Conservation (phyloP, 2,329 filamentous ascomycete species). For the Domatiomyces catenatus region DNA sequence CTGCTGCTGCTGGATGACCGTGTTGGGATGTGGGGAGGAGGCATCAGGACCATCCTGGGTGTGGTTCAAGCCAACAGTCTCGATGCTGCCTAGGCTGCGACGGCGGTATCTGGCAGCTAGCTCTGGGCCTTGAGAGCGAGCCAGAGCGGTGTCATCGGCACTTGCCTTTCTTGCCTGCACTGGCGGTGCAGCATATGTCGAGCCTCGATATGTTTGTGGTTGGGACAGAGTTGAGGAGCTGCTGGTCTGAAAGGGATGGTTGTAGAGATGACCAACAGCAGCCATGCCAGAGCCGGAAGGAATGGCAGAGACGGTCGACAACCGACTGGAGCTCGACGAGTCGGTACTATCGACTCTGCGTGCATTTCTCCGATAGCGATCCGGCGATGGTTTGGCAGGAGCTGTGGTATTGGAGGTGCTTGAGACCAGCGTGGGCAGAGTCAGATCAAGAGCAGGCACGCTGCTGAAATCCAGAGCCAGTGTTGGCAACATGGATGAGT, state of each 20-base stretch:
- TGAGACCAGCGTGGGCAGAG: background rate
- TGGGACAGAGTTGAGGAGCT: conserved; percentile 20
- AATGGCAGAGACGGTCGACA: conserved; percentile 24
- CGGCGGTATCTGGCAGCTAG: conserved; percentile 62
- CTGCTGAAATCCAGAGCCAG: background rate
- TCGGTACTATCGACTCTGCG: conserved; percentile 38
- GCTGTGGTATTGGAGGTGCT: background rate
- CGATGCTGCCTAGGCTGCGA: conserved; percentile 62
- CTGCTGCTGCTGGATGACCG: conserved; percentile 20
- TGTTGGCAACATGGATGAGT: background rate
- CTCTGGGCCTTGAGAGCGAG: conserved; percentile 38
- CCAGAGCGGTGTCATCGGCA: conserved; percentile 54
- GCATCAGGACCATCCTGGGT: conserved; percentile 18
- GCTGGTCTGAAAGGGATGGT: conserved; percentile 27
- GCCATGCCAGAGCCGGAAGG: conserved; percentile 41
- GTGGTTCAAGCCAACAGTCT: conserved; percentile 27
- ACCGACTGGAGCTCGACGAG: conserved; percentile 4
- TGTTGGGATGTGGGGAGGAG: conserved; percentile 20
- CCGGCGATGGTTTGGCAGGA: conserved; percentile 54
- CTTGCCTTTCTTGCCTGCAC: conserved; percentile 45
- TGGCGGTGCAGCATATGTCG: conserved; percentile 29
- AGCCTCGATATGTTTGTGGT: conserved; percentile 19
- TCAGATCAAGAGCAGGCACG: background rate
- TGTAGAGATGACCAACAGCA: conserved; percentile 41
- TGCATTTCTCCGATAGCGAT: conserved; percentile 62